phyloP scores from a whole-genome alignment of 306 rosid genomes.

The Hippophae tibetana region DNA sequence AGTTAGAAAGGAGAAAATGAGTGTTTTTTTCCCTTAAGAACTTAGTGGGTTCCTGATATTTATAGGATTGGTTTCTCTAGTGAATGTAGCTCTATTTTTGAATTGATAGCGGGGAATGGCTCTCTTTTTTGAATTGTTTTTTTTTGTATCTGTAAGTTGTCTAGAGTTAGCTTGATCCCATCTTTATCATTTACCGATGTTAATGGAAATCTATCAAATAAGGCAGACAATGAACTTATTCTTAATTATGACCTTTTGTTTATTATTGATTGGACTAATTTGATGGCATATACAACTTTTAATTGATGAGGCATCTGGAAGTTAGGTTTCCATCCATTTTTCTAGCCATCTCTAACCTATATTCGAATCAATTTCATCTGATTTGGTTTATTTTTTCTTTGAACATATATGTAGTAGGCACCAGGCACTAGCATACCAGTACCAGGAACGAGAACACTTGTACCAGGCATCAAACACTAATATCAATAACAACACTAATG shows the following conservation, averaged over 20 bases:
- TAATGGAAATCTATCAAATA: conserved; percentile 38
- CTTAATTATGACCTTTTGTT: conserved; percentile 21
- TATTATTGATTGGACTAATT: conserved; percentile 25
- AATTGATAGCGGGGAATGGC: conserved; percentile 44
- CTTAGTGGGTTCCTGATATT: too few relatives aligned
- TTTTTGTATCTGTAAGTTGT: conserved; percentile 39
- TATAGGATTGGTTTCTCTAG: too few relatives aligned
- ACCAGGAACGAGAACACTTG: too few relatives aligned
- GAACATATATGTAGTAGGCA: conserved; percentile 74
- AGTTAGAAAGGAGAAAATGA: too few relatives aligned
- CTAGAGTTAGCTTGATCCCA: conserved; percentile 24
- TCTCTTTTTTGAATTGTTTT: conserved; percentile 41
- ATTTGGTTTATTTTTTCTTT: conserved; percentile 43
- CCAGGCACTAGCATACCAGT: too few relatives aligned
- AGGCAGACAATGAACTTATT: conserved; percentile 44
- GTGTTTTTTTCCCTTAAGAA: too few relatives aligned
- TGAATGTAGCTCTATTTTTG: conserved; percentile 18
- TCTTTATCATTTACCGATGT: conserved; percentile 27
- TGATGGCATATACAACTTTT: conserved; percentile 42
- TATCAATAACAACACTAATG: too few relatives aligned
- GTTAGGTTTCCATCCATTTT: conserved; percentile 91
- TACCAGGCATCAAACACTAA: too few relatives aligned
- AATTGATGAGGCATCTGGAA: conserved; percentile 44
- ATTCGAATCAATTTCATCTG: conserved; percentile 38
- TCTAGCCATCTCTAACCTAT: conserved; percentile 98